These are phyloP conservation scores for Penicillium occitanis DNA, from an alignment of 2,329 filamentous ascomycete genomes.

Conservation along the genomic window DNA sequence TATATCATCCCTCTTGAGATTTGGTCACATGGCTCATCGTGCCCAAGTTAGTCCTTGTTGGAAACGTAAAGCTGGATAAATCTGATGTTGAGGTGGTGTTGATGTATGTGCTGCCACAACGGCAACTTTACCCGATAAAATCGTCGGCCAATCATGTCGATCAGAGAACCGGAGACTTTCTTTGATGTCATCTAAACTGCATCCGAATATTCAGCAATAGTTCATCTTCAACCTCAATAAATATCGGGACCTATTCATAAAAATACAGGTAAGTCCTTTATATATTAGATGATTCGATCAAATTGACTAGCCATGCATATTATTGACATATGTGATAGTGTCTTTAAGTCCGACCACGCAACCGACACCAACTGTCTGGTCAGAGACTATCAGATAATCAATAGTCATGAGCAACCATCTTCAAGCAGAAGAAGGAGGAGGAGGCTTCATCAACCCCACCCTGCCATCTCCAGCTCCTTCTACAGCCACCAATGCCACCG, in stretches of 20 bases:
- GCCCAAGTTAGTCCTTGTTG: neutral
- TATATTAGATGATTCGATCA: neutral
- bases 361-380: neutral
- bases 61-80: neutral
- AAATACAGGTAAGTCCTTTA: neutral
- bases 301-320: neutral
- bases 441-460: slow-evolving; percentile 44
- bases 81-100: neutral
- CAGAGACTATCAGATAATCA: neutral
- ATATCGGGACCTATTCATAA: neutral
- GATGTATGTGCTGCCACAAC: neutral
- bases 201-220: neutral
- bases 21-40: neutral
- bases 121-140: slow-evolving; percentile 19
- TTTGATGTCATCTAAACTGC: slow-evolving; percentile 3
- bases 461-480: slow-evolving; percentile 52
- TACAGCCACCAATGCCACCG: slow-evolving; percentile 38
- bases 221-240: neutral
- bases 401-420: neutral
- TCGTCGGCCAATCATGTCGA: neutral
- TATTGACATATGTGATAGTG: neutral
- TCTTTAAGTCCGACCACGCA: neutral
- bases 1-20: neutral
- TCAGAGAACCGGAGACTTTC: neutral
- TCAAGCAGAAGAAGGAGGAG: slow-evolving; percentile 23